A percentile compares a stretch with the other conserved stretches of the same genome.
Evolutionary conservation across 108 stramenopile species (phyloP).

Genomic region (Nitzschia palea): DNA sequence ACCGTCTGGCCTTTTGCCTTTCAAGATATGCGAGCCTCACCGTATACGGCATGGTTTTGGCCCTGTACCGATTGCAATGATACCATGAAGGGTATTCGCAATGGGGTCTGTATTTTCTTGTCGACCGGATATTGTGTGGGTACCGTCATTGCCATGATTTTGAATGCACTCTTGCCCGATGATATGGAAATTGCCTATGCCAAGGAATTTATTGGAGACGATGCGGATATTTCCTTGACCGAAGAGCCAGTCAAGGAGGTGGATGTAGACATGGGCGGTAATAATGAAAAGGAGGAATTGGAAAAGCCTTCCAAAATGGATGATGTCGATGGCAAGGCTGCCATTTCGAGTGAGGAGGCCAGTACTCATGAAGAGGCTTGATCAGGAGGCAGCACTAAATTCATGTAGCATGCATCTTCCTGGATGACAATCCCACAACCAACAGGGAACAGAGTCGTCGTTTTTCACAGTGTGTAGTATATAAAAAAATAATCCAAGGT

Average conservation of each 20-base stretch:
- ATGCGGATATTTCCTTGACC: background rate
- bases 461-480: too few relatives aligned
- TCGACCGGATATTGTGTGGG: constrained; percentile 74
- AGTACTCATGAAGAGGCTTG: too few relatives aligned
- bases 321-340: background rate
- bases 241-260: background rate
- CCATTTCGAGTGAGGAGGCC: too few relatives aligned
- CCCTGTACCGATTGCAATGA: constrained; percentile 52
- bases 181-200: constrained; percentile 37
- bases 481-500: too few relatives aligned
- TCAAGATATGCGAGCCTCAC: constrained; percentile 51
- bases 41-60: constrained; percentile 71
- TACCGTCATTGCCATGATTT: constrained; percentile 53
- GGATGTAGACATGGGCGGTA: background rate
- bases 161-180: constrained; percentile 54
- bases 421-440: too few relatives aligned
- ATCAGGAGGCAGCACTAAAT: too few relatives aligned
- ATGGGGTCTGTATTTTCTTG: constrained; percentile 64
- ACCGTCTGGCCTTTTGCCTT: constrained; percentile 75
- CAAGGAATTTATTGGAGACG: background rate
- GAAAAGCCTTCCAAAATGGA: background rate
- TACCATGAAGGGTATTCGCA: constrained; percentile 61
- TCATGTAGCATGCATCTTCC: too few relatives aligned
- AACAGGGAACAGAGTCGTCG: too few relatives aligned
- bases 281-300: background rate